Percentiles rank a stretch among this genome's conserved stretches.
Evolutionary conservation across 345 rosid genomes (phyloP).

Genomic region (Trapa bicornis): DNA sequence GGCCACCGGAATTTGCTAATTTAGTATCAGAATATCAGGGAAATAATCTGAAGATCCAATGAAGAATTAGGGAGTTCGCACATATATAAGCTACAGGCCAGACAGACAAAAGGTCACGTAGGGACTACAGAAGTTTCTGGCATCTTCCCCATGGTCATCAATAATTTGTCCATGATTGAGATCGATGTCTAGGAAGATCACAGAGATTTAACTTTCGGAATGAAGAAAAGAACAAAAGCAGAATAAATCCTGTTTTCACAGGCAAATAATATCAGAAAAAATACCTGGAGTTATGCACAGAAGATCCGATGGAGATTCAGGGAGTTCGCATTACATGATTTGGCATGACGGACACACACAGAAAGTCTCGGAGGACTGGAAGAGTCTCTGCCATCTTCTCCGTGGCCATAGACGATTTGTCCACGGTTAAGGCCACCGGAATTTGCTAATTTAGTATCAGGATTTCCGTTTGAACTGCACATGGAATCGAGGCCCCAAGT

Average conservation of each 20-base stretch:
- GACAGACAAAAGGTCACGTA: too few relatives aligned
- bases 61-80: too few relatives aligned
- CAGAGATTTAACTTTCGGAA: not conserved
- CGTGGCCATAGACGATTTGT: not conserved
- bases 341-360: slow-evolving; percentile 52
- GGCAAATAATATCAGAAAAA: not conserved
- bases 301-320: not conserved
- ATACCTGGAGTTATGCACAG: not conserved
- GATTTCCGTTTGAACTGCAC: not conserved
- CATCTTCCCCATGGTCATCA: too few relatives aligned
- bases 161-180: too few relatives aligned
- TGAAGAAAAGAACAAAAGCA: not conserved
- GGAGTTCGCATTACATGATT: slow-evolving; percentile 30
- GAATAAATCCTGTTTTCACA: not conserved
- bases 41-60: too few relatives aligned
- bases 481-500: not conserved
- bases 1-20: not conserved
- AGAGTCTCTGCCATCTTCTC: not conserved
- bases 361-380: slow-evolving; percentile 4
- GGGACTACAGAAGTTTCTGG: too few relatives aligned
- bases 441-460: not conserved
- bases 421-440: not conserved
- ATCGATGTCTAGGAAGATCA: too few relatives aligned
- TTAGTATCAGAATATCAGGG: not conserved
- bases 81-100: too few relatives aligned